Evolutionary conservation across 805 yeast genomes (phyloP).

Genomic region (Wickerhamiella allomyrinae): DNA sequence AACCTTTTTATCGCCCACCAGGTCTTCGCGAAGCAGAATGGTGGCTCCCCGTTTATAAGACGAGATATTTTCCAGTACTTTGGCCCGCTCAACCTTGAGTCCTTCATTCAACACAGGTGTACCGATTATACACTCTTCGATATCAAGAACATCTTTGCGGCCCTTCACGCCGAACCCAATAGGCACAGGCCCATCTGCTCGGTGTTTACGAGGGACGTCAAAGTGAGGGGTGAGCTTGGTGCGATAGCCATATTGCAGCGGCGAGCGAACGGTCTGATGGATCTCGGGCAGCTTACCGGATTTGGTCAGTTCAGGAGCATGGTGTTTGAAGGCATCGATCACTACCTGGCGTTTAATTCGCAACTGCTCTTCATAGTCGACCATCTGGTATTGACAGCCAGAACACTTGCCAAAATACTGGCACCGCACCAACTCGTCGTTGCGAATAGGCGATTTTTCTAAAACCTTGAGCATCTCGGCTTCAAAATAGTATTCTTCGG

Average conservation of each 20-base stretch:
- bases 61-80: slow-evolving; percentile 35
- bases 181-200: slow-evolving; percentile 39
- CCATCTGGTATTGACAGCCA: slow-evolving; percentile 85
- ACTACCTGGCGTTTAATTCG: slow-evolving; percentile 60
- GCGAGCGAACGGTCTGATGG: slow-evolving; percentile 57
- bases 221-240: slow-evolving; percentile 96
- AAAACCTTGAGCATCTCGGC: slow-evolving; percentile 51
- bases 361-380: slow-evolving; percentile 61
- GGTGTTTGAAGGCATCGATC: slow-evolving; percentile 62
- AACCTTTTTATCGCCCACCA: slow-evolving; percentile 36
- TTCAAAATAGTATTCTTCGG: slow-evolving; percentile 62
- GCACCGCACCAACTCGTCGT: slow-evolving; percentile 54
- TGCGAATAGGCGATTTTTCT: slow-evolving; percentile 31
- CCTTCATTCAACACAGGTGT: slow-evolving; percentile 67
- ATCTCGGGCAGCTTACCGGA: slow-evolving; percentile 39
- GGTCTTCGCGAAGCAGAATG: slow-evolving; percentile 63
- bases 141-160: slow-evolving; percentile 54
- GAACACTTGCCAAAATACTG: slow-evolving; percentile 84
- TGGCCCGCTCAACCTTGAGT: slow-evolving; percentile 49
- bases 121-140: slow-evolving; percentile 88
- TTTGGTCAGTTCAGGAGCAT: slow-evolving; percentile 32
- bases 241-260: slow-evolving; percentile 61
- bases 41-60: slow-evolving; percentile 71
- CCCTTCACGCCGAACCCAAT: slow-evolving; percentile 87
- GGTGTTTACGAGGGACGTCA: slow-evolving; percentile 47